phyloP scores from a whole-genome alignment of 331 rosid genomes.

The Pyracantha coccinea region DNA sequence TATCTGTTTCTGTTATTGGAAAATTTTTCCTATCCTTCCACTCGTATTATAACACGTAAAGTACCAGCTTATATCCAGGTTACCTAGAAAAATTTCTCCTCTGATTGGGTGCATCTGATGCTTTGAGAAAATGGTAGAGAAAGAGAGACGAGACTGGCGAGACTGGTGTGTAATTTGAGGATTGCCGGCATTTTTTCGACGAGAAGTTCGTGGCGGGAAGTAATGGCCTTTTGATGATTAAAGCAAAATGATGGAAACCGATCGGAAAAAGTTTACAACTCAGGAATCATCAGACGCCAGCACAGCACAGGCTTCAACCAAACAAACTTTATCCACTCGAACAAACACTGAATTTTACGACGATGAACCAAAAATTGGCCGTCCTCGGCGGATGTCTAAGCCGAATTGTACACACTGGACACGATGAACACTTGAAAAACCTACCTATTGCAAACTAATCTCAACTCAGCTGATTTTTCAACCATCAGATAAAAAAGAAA shows the following conservation, averaged over 20 bases:
- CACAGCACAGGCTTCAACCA: not conserved
- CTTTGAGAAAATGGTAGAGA: not conserved
- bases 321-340: not conserved
- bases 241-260: too few relatives aligned
- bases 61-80: too few relatives aligned
- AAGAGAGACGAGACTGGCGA: not conserved
- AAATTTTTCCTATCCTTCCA: too few relatives aligned
- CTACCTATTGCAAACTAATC: constrained; percentile 2
- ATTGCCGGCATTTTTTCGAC: too few relatives aligned
- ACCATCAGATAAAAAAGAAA: not conserved
- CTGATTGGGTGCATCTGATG: not conserved
- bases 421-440: not conserved
- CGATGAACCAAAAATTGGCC: not conserved
- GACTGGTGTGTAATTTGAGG: too few relatives aligned
- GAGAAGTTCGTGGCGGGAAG: too few relatives aligned
- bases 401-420: constrained; percentile 23
- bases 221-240: too few relatives aligned
- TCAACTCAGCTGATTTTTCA: constrained; percentile 4
- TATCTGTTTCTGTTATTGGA: not conserved
- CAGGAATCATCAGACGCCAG: too few relatives aligned
- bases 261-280: too few relatives aligned
- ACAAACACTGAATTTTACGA: not conserved
- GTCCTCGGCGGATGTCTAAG: constrained; percentile 12
- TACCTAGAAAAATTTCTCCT: too few relatives aligned
- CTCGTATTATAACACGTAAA: too few relatives aligned